A percentile compares a stretch with the other conserved stretches of the same genome.
These are phyloP conservation scores for Colletotrichum sidae DNA, from an alignment of 2,329 filamentous ascomycete species.

Conservation along the genomic window DNA sequence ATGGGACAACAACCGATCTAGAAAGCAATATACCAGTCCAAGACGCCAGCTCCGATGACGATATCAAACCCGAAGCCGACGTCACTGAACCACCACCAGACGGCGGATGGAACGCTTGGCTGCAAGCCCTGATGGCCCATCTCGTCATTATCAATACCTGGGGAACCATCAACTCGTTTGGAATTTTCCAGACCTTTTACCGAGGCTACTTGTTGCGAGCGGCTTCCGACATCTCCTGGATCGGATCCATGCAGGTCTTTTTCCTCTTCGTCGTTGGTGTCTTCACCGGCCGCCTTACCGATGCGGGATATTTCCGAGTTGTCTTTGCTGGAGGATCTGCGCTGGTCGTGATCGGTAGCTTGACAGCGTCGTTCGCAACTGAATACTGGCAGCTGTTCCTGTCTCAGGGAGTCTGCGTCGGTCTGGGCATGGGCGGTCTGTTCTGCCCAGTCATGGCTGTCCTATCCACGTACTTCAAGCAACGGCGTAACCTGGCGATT, in stretches of 20 bases:
- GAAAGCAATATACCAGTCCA: not conserved
- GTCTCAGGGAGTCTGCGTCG: constrained; percentile 63
- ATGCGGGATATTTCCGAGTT: constrained; percentile 55
- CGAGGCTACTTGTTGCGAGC: constrained; percentile 39
- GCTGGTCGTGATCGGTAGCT: constrained; percentile 55
- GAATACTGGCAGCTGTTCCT: constrained; percentile 62
- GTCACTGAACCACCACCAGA: constrained; percentile 5
- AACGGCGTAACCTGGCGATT: constrained; percentile 64
- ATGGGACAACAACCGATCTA: not conserved
- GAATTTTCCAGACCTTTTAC: constrained; percentile 59
- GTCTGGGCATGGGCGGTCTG: constrained; percentile 62
- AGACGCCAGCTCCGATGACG: not conserved
- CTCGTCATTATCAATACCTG: constrained; percentile 53
- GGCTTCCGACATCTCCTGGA: constrained; percentile 56
- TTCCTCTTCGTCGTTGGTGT: constrained; percentile 55
- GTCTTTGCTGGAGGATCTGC: constrained; percentile 51
- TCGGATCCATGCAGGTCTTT: constrained; percentile 58
- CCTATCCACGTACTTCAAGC: constrained; percentile 69
- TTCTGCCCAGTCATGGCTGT: constrained; percentile 68
- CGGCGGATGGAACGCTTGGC: constrained; percentile 12
- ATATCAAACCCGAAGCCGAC: not conserved
- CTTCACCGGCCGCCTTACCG: constrained; percentile 56
- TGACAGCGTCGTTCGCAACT: constrained; percentile 54
- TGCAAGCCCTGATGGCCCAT: constrained; percentile 39
- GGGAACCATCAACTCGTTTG: constrained; percentile 57